Percentiles rank a stretch among this genome's conserved stretches.
Conservation (phyloP, 495 filamentous ascomycete genomes). For the Annulohypoxylon maeteangense region DNA sequence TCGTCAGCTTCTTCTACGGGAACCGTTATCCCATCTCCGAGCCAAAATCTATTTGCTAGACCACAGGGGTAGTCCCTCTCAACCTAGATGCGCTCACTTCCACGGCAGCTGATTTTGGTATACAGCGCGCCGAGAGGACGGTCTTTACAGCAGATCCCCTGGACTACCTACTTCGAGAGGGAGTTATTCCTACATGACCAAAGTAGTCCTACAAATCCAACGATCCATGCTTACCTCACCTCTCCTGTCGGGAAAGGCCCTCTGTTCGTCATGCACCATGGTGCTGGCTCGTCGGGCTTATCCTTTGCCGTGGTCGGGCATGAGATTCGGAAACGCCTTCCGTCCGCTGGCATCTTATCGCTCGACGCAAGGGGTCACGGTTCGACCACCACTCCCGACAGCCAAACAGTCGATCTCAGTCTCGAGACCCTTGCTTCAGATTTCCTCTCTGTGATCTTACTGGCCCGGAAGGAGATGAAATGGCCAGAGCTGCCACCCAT, state of each 20-base stretch:
- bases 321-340: conserved; percentile 80
- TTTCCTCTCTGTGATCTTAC: conserved; percentile 72
- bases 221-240: conserved; percentile 88
- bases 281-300: conserved; percentile 87
- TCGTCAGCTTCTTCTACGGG: conserved; percentile 88
- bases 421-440: conserved; percentile 78
- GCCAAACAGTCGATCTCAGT: conserved; percentile 65
- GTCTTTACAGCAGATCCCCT: conserved; percentile 70
- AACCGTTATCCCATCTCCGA: conserved; percentile 84
- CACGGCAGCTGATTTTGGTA: conserved; percentile 38
- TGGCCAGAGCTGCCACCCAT: conserved; percentile 80
- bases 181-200: conserved; percentile 76
- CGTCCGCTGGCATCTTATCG: conserved; percentile 83
- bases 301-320: conserved; percentile 84
- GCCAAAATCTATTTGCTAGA: conserved; percentile 76
- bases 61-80: conserved; percentile 65
- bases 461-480: conserved; percentile 69
- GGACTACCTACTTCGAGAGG: conserved; percentile 89
- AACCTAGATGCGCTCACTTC: conserved; percentile 27
- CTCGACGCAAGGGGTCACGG: conserved; percentile 90
- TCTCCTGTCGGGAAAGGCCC: conserved; percentile 71
- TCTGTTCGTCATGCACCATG: conserved; percentile 90
- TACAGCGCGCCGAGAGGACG: conserved; percentile 52
- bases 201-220: conserved; percentile 44
- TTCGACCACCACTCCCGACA: conserved; percentile 65